These are phyloP conservation scores for Euptelea pleiosperma DNA, from an alignment of 164 flowering plant species.

Conservation along the genomic window DNA sequence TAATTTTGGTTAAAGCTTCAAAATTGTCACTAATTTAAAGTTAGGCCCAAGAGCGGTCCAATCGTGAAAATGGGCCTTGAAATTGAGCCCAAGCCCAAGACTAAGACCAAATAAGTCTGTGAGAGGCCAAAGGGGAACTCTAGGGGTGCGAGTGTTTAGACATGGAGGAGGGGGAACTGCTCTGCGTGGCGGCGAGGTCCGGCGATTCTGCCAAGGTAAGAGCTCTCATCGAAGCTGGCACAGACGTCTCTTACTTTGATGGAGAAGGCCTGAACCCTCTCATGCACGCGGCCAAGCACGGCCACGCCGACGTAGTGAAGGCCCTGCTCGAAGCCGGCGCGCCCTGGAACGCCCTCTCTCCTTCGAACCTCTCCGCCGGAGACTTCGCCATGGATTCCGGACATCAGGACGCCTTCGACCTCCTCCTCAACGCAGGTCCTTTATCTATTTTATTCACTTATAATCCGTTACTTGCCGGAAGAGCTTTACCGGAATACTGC, in stretches of 20 bases:
- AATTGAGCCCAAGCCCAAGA: background rate
- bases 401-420: conserved; percentile 79
- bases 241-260: conserved; percentile 77
- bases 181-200: conserved; percentile 59
- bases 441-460: too few species aligned
- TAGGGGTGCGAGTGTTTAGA: too few species aligned
- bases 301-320: conserved; percentile 52
- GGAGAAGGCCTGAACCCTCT: conserved; percentile 70
- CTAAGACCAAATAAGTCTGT: too few species aligned
- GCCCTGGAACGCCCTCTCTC: conserved; percentile 93
- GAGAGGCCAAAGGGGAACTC: too few species aligned
- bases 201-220: conserved; percentile 47
- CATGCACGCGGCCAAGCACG: conserved; percentile 87
- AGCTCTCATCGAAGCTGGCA: conserved; percentile 52
- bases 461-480: too few species aligned
- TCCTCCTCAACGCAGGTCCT: conserved; percentile 83
- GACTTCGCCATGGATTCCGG: conserved; percentile 88
- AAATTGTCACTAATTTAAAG: too few species aligned
- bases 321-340: conserved; percentile 62
- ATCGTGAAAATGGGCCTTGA: too few species aligned
- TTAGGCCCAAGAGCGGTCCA: too few species aligned
- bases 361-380: conserved; percentile 79
- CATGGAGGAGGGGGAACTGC: conserved; percentile 36
- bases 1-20: too few species aligned
- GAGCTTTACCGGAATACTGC: too few species aligned